A percentile compares a stretch with the other conserved stretches of the same genome.
These are phyloP conservation scores for Tritrichomonas musculus DNA, from an alignment of 208 protist genomes.

Conservation along the genomic window DNA sequence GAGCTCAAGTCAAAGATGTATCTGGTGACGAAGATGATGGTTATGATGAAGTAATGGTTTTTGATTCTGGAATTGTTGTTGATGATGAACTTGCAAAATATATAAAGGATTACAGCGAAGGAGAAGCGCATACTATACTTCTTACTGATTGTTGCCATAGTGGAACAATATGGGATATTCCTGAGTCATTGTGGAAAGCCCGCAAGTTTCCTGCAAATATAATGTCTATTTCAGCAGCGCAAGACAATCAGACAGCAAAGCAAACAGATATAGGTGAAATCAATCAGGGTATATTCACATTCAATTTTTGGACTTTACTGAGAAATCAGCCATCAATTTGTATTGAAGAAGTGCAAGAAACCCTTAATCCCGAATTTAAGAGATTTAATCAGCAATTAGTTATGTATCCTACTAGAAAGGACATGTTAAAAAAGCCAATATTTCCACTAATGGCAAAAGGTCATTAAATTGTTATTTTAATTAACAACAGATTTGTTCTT, in stretches of 20 bases:
- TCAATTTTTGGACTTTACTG: too few species aligned
- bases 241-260: background rate
- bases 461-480: too few species aligned
- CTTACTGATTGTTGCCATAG: background rate
- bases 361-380: too few species aligned
- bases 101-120: too few species aligned
- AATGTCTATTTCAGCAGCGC: background rate
- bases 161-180: conserved; percentile 4
- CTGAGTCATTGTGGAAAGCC: background rate
- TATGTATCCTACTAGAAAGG: too few species aligned
- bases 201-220: background rate
- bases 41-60: background rate
- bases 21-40: conserved; percentile 14
- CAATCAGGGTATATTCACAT: background rate
- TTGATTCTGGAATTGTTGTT: background rate
- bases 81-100: conserved; percentile 2
- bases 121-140: too few species aligned
- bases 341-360: too few species aligned
- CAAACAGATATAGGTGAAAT: background rate
- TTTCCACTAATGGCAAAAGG: too few species aligned
- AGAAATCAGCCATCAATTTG: too few species aligned
- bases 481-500: too few species aligned
- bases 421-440: too few species aligned
- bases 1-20: background rate
- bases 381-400: too few species aligned